Evolutionary conservation across 345 rosid genomes (phyloP), one percentile per base, ranked within the genome.

Genomic region (Salix dunnii): DNA sequence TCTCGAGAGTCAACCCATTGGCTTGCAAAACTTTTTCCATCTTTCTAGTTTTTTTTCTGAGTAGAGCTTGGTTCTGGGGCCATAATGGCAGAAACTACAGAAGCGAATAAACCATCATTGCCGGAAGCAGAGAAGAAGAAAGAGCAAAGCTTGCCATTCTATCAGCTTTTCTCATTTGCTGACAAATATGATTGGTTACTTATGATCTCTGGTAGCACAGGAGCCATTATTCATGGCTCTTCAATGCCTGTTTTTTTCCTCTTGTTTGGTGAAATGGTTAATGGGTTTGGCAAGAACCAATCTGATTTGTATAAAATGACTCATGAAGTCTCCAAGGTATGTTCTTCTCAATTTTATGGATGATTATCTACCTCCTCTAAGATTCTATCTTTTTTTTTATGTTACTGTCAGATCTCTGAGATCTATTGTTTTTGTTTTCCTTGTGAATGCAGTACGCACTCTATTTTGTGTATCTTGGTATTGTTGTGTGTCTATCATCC

Each of bases 241-340:
- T 88, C 99, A 31, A 94, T 93, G 99, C 99, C 98, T 70, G 91
- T 93, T 76, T 96, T 96, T 83, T 96, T 96, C 89, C 86, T 96
- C 67, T 87, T 96, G 2, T 96, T 96, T 74, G 99, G 99, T 65
- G 88, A 96, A 87, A 96, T 96, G 99, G 97, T 96, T 67, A 96
- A 96, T 81, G 99, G 99, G 16, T 96, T 96, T 77, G 99, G 99
- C 49, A 88, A 93, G 84, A 96, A 96, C 85, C 99, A 96, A 79
- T 82, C 90, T 81, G 95, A 96, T 88, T 87, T 96, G 80, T 77
- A 82, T 62, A 92, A 90, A 75, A 92, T 96, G 99, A 92, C 93
- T 28, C 91, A 96, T 25, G 97, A 96, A 91, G 99, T 96, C 64
- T 88, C 93, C 17, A 93, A 84, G 95, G 98, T 93, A 20, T 40